phyloP scores from a whole-genome alignment of 2,329 filamentous ascomycete species.

The Fusarium burgessii region DNA sequence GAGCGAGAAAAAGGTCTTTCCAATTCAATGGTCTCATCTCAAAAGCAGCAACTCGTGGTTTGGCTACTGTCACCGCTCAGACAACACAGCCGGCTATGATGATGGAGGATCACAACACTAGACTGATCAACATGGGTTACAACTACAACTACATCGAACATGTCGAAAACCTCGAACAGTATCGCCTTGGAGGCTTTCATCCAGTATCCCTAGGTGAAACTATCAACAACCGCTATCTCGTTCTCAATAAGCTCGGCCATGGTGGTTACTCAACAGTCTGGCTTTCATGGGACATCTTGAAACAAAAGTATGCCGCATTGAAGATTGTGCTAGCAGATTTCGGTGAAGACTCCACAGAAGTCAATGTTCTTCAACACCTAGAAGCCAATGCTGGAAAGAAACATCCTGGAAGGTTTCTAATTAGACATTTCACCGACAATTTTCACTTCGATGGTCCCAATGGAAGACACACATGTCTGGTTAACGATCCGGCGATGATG shows the following conservation, averaged over 20 bases:
- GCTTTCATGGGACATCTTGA: conserved; percentile 42
- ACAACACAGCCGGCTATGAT: conserved; percentile 25
- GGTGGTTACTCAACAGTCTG: conserved; percentile 44
- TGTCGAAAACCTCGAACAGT: conserved; percentile 41
- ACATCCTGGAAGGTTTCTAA: conserved; percentile 33
- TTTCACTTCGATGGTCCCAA: conserved; percentile 41
- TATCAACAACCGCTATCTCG: conserved; percentile 40
- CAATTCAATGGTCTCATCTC: conserved; percentile 23
- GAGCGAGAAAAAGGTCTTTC: conserved; percentile 24
- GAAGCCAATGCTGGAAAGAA: conserved; percentile 22
- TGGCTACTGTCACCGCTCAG: conserved; percentile 33
- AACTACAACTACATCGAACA: conserved; percentile 41
- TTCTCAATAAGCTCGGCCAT: conserved; percentile 44
- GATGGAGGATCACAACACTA: conserved; percentile 36
- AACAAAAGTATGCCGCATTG: conserved; percentile 39
- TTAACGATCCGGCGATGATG: conserved; percentile 44
- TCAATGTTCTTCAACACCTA: conserved; percentile 34
- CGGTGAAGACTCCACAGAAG: conserved; percentile 35
- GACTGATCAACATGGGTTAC: conserved; percentile 39
- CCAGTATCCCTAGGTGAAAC: conserved; percentile 38
- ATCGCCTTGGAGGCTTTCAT: conserved; percentile 37
- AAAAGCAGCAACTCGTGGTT: conserved; percentile 30
- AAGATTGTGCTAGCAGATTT: conserved; percentile 43
- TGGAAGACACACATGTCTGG: conserved; percentile 39
- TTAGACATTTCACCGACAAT: conserved; percentile 36